Conservation (phyloP, 2,329 filamentous ascomycete species). For the Mycosphaerella sp. region DNA sequence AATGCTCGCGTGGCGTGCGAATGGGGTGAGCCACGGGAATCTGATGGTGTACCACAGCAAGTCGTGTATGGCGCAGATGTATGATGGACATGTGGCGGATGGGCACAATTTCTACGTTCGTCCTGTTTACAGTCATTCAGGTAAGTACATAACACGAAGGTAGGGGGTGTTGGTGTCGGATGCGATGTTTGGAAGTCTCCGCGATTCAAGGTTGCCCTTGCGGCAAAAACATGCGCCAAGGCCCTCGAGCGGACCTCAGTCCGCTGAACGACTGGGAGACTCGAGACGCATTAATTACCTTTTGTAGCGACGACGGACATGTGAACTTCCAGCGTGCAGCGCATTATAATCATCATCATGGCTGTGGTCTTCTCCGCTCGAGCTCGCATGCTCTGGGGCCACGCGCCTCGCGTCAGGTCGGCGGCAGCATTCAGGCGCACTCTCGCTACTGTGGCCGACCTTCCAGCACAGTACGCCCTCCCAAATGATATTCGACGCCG, state of each 20-base stretch:
- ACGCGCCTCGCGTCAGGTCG: slow-evolving; percentile 43
- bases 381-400: slow-evolving; percentile 41
- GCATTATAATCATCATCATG: slow-evolving; percentile 10
- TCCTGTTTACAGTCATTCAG: no score
- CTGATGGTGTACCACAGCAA: no score
- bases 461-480: slow-evolving; percentile 23
- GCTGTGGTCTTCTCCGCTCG: slow-evolving; percentile 27
- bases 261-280: no score
- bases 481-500: background rate
- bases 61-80: no score
- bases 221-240: background rate
- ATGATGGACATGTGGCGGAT: no score
- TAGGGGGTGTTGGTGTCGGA: background rate
- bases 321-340: background rate
- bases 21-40: background rate
- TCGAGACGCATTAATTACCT: no score
- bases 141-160: no score
- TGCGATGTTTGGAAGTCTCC: no score
- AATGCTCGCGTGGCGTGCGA: background rate
- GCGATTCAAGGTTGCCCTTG: background rate
- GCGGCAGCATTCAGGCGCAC: slow-evolving; percentile 33
- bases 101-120: no score
- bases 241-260: no score
- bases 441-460: slow-evolving; percentile 42
- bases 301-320: background rate